Base-by-base conservation (phyloP, 202 grass and related monocot species). In the Miscanthus sacchariflorus region DNA sequence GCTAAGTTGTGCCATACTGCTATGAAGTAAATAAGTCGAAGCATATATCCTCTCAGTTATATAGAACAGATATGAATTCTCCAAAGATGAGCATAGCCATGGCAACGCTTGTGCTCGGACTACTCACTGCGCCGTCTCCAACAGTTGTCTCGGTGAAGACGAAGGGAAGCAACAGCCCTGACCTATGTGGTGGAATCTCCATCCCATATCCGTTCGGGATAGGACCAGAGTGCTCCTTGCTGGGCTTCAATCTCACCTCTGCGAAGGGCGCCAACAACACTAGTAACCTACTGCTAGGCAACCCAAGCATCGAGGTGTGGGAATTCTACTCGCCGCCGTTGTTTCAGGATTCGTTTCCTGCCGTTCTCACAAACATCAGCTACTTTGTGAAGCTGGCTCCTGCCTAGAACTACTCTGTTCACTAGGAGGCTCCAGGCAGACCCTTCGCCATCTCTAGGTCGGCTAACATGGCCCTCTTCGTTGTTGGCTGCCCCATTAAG, bases 211-310 rank as follows among this genome's bases (percentile, higher is more conserved):
- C 87, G 0, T 88, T 88, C 52, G 81, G 87, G 12, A 65, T 84
- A 78, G 81, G 87, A 13, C 5, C 49, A 0, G 21, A 68, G 4
- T 88, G 74, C 81, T 84, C 74, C 40, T 12, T 78, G 50, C 81
- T 50, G 40, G 81, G 74, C 15, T 88, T 88, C 74, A 84, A 79
- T 13, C 40, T 88, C 66, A 79, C 74, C 42, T 89, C 74, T 33
- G 27, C 40, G n/a, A 2, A 9, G 2, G 33, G 18, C 19, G 4
- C 38, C 3, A 1, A n/a, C 54, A 1, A 45, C 15, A 21, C 4
- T 1, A 23, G 4, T 5, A 36, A 1, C 48, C 30, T 81, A 28
- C 69, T 81, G 43, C 70, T 81, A 0, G 78, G 86, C 70, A 75
- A 21, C 28, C 56, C 44, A 46, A 76, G 36, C 54, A 70, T 64